These are phyloP conservation scores for Marvania coccoides DNA, from an alignment of 139 green algal species.

Conservation along the genomic window DNA sequence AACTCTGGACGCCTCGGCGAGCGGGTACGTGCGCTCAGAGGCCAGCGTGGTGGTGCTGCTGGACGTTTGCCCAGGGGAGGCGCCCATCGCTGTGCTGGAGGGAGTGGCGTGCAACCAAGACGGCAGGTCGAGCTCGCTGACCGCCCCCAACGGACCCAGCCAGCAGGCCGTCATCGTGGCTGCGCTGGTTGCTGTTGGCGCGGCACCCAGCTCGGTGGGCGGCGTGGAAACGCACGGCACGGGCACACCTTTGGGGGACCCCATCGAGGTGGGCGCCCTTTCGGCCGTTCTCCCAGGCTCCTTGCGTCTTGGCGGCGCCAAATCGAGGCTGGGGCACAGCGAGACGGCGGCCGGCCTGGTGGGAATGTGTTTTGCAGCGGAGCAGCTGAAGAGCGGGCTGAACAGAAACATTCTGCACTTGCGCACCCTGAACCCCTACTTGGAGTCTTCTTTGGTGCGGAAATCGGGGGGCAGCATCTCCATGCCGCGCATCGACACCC, in stretches of 20 bases:
- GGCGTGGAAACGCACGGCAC: conserved; percentile 53
- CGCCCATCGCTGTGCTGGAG: not conserved
- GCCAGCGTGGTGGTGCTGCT: conserved; percentile 38
- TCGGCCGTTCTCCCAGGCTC: conserved; percentile 21
- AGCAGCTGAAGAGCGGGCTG: conserved; percentile 4
- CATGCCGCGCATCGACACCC: no score
- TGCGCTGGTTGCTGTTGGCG: not conserved
- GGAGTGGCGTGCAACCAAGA: conserved; percentile 37
- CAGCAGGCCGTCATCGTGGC: conserved; percentile 28
- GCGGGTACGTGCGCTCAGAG: conserved; percentile 75
- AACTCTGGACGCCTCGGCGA: conserved; percentile 52
- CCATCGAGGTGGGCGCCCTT: conserved; percentile 44
- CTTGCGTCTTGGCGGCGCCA: conserved; percentile 50
- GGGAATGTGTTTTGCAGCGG: conserved; percentile 23
- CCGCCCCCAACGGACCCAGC: conserved; percentile 37
- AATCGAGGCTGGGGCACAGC: conserved; percentile 59
- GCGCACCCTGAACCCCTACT: conserved; percentile 41
- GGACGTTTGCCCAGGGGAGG: not conserved
- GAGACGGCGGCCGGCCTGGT: conserved; percentile 64
- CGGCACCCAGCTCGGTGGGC: conserved; percentile 1
- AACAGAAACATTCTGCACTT: conserved; percentile 13
- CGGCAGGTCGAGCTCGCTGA: conserved; percentile 42
- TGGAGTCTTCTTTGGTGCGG: conserved; percentile 4
- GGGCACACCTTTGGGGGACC: conserved; percentile 43
- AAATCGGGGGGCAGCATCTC: no score